A percentile compares a stretch with the other conserved stretches of the same genome.
Evolutionary conservation across 306 rosid species (phyloP).

Genomic region (Trichosanthes truncata): DNA sequence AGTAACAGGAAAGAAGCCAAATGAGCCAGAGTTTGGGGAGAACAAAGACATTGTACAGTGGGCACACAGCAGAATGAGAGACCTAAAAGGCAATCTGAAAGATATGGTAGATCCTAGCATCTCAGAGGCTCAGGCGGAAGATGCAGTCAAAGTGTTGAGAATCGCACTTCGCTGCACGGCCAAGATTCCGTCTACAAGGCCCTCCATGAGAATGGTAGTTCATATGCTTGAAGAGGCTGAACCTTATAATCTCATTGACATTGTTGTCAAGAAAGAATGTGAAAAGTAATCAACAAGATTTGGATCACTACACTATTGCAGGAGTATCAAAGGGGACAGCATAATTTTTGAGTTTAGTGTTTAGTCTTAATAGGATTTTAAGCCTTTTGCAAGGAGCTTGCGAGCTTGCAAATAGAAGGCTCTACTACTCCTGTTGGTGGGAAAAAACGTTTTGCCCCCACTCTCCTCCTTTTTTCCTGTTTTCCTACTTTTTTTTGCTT

Average conservation of each 20-base stretch:
- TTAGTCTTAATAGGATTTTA: background rate
- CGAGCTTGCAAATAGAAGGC: background rate
- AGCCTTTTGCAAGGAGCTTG: background rate
- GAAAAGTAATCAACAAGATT: conserved; percentile 10
- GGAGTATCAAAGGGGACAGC: background rate
- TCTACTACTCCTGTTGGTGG: background rate
- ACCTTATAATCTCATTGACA: conserved; percentile 32
- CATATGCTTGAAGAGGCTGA: conserved; percentile 81
- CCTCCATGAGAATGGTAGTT: conserved; percentile 82
- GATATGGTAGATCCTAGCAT: conserved; percentile 52
- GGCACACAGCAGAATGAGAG: conserved; percentile 39
- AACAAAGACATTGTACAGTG: conserved; percentile 65
- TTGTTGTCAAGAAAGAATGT: conserved; percentile 25
- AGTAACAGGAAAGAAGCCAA: conserved; percentile 63
- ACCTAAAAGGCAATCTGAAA: conserved; percentile 21
- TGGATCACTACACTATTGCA: background rate
- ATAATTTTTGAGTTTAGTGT: background rate
- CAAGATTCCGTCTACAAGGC: conserved; percentile 52
- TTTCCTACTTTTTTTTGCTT: background rate
- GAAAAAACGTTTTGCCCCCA: background rate
- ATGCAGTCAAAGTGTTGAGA: conserved; percentile 49
- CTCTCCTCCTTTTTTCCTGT: background rate
- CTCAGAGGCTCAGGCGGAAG: conserved; percentile 39
- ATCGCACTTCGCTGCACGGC: conserved; percentile 57
- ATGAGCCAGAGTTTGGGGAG: conserved; percentile 65